These are phyloP conservation scores for Septoria linicola DNA, from an alignment of 2,329 filamentous ascomycete species.

Conservation along the genomic window DNA sequence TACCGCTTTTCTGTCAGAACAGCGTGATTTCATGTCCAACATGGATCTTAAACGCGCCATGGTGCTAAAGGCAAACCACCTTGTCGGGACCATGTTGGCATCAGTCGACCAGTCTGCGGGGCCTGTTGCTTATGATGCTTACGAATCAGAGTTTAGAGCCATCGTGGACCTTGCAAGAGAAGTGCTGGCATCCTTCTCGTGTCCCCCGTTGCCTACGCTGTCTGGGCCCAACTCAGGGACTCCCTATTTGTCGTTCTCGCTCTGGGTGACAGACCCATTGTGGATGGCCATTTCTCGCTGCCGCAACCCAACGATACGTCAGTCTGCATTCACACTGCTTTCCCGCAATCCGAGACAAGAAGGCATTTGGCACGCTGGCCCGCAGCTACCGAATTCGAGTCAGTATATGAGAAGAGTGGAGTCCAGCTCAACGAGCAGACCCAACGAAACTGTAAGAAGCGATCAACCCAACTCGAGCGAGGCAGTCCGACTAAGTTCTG, in stretches of 20 bases:
- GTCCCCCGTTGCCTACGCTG: slow-evolving; percentile 35
- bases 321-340: slow-evolving; percentile 36
- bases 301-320: slow-evolving; percentile 34
- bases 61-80: slow-evolving; percentile 39
- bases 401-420: slow-evolving; percentile 30
- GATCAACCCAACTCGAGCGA: background rate
- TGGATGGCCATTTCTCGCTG: slow-evolving; percentile 39
- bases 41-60: slow-evolving; percentile 37
- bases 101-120: slow-evolving; percentile 36
- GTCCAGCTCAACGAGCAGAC: slow-evolving; percentile 17
- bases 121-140: slow-evolving; percentile 34
- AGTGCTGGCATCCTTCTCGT: slow-evolving; percentile 36
- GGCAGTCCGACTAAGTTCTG: slow-evolving; percentile 20
- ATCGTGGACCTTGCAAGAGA: slow-evolving; percentile 37
- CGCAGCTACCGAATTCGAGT: slow-evolving; percentile 30
- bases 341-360: slow-evolving; percentile 37
- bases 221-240: slow-evolving; percentile 32
- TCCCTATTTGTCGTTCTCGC: slow-evolving; percentile 35
- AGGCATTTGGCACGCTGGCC: slow-evolving; percentile 38
- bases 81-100: slow-evolving; percentile 37
- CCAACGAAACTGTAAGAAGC: slow-evolving; percentile 25
- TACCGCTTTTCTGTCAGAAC: slow-evolving; percentile 30
- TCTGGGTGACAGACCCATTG: slow-evolving; percentile 39
- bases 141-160: slow-evolving; percentile 36
- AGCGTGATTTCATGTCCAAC: slow-evolving; percentile 31